Evolutionary conservation across 2,329 filamentous ascomycete species (phyloP).

Genomic region (Fusarium sp.): DNA sequence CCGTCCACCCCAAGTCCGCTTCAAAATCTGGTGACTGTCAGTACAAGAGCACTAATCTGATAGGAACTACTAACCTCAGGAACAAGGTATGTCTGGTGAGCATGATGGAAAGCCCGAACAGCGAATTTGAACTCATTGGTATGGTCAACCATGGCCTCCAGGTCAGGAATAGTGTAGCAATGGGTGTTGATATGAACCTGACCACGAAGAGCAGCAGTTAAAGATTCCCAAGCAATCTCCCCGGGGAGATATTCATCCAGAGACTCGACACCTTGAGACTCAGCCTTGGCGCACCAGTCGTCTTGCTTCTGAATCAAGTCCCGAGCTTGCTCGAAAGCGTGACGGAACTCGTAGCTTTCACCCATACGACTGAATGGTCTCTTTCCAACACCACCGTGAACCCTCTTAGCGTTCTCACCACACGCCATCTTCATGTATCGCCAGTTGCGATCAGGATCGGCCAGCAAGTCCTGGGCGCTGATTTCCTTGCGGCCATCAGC

Average conservation of each 20-base stretch:
- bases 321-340: conserved; percentile 73
- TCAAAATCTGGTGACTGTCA: conserved; percentile 59
- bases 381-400: conserved; percentile 68
- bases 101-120: conserved; percentile 76
- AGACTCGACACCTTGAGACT: conserved; percentile 61
- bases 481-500: conserved; percentile 71
- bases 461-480: conserved; percentile 72
- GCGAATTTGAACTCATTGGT: conserved; percentile 79
- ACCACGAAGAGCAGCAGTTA: conserved; percentile 72
- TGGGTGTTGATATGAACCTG: conserved; percentile 78
- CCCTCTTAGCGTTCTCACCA: conserved; percentile 75
- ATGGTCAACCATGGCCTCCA: conserved; percentile 77
- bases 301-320: conserved; percentile 70
- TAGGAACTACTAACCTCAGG: conserved; percentile 65
- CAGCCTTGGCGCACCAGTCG: conserved; percentile 74
- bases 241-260: conserved; percentile 71
- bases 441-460: conserved; percentile 73
- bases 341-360: conserved; percentile 76
- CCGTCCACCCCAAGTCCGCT: conserved; percentile 66
- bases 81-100: conserved; percentile 74
- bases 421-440: conserved; percentile 84
- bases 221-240: conserved; percentile 72
- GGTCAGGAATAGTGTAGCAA: conserved; percentile 76
- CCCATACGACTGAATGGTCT: conserved; percentile 72
- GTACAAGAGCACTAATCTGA: not conserved